Conservation (phyloP, 2,329 filamentous ascomycete species). For the Microdochium nivale region DNA sequence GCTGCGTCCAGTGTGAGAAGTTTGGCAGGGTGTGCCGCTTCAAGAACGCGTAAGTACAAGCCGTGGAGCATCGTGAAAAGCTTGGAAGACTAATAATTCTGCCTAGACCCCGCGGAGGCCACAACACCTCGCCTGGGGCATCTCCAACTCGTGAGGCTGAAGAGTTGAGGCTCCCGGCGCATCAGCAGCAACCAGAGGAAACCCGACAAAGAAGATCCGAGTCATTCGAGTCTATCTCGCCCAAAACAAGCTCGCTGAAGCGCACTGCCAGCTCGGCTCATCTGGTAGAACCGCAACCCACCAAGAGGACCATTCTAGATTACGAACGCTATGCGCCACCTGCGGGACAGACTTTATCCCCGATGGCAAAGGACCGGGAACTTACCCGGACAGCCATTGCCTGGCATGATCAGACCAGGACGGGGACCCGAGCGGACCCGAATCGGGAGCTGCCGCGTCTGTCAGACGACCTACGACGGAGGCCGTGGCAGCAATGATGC, state of each 20-base stretch:
- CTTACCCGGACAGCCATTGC: not conserved
- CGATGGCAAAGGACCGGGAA: not conserved
- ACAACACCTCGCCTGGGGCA: constrained; percentile 46
- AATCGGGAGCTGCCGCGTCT: not conserved
- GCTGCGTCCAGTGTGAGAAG: constrained; percentile 87
- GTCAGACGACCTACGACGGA: not conserved
- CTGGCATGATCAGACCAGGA: not conserved
- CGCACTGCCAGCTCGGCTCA: constrained; percentile 1
- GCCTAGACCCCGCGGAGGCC: constrained; percentile 45
- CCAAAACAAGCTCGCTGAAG: constrained; percentile 25
- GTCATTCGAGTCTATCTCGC: constrained; percentile 39
- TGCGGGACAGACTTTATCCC: not conserved
- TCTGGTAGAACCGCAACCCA: not conserved
- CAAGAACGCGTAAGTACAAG: constrained; percentile 66
- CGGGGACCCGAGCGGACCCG: not conserved
- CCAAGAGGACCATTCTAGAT: not conserved
- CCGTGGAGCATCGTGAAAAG: not conserved
- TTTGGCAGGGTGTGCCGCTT: constrained; percentile 80
- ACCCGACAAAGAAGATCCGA: constrained; percentile 29
- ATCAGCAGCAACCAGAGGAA: constrained; percentile 24
- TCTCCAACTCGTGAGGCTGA: constrained; percentile 41
- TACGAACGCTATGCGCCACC: not conserved
- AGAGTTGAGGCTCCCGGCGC: constrained; percentile 26
- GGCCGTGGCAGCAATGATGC: not conserved
- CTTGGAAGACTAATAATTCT: not conserved